Evolutionary conservation across 202 grass and related monocot species (phyloP), one percentile per base, ranked within the genome.

Genomic region (Saccharum hybrid): DNA sequence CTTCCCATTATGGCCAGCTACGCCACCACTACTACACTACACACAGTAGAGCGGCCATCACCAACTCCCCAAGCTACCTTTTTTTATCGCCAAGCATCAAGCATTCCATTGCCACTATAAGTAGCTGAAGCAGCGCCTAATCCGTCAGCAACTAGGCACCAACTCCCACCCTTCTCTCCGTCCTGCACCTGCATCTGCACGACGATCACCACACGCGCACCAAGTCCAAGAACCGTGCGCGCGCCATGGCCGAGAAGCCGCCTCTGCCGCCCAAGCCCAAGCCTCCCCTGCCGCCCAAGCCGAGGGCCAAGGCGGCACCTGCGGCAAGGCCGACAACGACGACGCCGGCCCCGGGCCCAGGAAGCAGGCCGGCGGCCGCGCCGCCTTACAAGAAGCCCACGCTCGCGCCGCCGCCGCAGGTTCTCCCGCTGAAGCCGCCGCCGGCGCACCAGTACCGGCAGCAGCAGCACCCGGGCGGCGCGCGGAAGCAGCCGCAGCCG

Each of bases 371-470:
- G 70, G 19, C 18, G 41, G 36, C 76, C 63, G 65, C 86, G 36
- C 63, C 86, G 46, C 78, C 80, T 16, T 76, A 88, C 46, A 89
- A 90, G 71, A 98, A 92, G 71, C 89, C 91, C 2, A 46, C 83
- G 0, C 66, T 85, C n/a, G 81, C 90, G 70, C 82, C 80, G 7
- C 88, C 72, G 28, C 86, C 80, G 10, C 87, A 82, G 81, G 87
- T 36, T 13, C 28, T 71, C 16, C 87, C 85, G 2, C 45, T 88
- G 2, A 88, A 80, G 18, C 88, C 81, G 0, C 96, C 90, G n/a
- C 96, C 89, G 3, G 87, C 64, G 10, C 91, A 86, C 67, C 83
- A 89, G 2, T 85, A 88, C 10, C 85, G 82, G 5, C 88, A 76
- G 26, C 85, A 46, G 4, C 66, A 56, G 12, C 83, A 2, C 48